Conservation (phyloP, 768 basidiomycete species). For the Lentinula sp. region DNA sequence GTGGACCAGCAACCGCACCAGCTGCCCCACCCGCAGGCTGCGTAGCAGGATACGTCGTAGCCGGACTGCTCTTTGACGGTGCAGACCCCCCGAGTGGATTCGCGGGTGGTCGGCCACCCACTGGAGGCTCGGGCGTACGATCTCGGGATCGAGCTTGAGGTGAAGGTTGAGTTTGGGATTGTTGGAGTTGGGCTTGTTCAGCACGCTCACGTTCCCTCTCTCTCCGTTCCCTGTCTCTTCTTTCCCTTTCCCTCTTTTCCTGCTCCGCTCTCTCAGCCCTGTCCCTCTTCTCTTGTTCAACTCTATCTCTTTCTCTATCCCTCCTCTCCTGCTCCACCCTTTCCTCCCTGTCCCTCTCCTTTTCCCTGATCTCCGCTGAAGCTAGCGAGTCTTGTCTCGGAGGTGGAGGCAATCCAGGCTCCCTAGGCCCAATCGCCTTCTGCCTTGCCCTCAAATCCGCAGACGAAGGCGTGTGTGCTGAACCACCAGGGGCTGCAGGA, state of each 20-base stretch:
- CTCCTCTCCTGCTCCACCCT: slow-evolving; percentile 18
- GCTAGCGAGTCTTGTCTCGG: slow-evolving; percentile 46
- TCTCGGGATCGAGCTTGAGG: background rate
- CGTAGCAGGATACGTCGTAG: slow-evolving; percentile 35
- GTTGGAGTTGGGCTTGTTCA: background rate
- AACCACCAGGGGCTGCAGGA: slow-evolving; percentile 34
- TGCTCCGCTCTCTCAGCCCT: slow-evolving; percentile 14
- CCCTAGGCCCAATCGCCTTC: slow-evolving; percentile 47
- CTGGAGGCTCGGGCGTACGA: slow-evolving; percentile 15
- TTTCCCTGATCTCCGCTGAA: slow-evolving; percentile 16
- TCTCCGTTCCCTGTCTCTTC: background rate
- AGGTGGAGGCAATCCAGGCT: slow-evolving; percentile 24
- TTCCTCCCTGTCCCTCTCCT: slow-evolving; percentile 5
- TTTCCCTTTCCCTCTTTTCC: slow-evolving; percentile 18
- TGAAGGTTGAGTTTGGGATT: background rate
- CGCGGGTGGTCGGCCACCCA: slow-evolving; percentile 25
- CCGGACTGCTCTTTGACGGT: slow-evolving; percentile 39
- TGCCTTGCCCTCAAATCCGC: slow-evolving; percentile 62
- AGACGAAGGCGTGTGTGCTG: slow-evolving; percentile 45
- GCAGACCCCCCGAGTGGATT: slow-evolving; percentile 16
- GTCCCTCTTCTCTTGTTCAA: slow-evolving; percentile 13
- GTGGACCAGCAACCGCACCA: slow-evolving; percentile 46
- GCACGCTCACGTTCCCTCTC: slow-evolving; percentile 21
- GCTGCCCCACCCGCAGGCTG: slow-evolving; percentile 41
- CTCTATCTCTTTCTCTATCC: slow-evolving; percentile 15